These are phyloP conservation scores for Oryza meridionalis DNA, from an alignment of 176 grass and related monocot genomes.

Conservation along the genomic window DNA sequence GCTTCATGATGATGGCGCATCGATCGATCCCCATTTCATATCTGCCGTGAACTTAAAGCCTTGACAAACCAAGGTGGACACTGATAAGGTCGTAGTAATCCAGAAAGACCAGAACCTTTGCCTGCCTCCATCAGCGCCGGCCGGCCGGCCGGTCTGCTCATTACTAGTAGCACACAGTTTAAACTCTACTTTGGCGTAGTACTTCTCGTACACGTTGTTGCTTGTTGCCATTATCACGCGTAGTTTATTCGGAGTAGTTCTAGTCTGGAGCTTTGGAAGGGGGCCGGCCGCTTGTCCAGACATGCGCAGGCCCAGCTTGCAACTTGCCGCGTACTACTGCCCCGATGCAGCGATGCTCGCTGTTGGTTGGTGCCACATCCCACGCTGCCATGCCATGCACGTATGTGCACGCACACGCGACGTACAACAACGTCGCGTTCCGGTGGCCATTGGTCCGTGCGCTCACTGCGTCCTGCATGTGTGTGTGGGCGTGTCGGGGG, in stretches of 20 bases:
- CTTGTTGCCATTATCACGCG: no score
- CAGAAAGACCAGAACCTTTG: background rate
- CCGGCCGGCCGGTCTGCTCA: background rate
- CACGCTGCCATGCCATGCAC: background rate
- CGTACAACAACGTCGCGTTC: background rate
- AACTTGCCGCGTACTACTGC: background rate
- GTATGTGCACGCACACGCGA: background rate
- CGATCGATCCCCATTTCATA: background rate
- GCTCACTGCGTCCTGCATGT: background rate
- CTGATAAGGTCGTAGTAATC: background rate
- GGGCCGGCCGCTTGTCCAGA: background rate
- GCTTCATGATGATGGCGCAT: conserved; percentile 7
- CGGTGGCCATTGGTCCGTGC: conserved; percentile 4
- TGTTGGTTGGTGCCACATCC: conserved; percentile 11
- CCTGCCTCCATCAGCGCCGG: background rate
- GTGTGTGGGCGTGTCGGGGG: background rate
- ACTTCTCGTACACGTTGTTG: background rate
- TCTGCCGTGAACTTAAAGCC: conserved; percentile 36
- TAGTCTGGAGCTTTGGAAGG: background rate
- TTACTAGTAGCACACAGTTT: background rate
- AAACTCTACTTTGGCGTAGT: background rate
- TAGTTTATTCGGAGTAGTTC: no score
- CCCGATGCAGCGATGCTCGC: conserved; percentile 7
- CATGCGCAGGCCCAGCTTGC: background rate
- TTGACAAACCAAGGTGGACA: background rate